Evolutionary conservation across 2,329 filamentous ascomycete species (phyloP).

Genomic region (Colletotrichum scovillei): DNA sequence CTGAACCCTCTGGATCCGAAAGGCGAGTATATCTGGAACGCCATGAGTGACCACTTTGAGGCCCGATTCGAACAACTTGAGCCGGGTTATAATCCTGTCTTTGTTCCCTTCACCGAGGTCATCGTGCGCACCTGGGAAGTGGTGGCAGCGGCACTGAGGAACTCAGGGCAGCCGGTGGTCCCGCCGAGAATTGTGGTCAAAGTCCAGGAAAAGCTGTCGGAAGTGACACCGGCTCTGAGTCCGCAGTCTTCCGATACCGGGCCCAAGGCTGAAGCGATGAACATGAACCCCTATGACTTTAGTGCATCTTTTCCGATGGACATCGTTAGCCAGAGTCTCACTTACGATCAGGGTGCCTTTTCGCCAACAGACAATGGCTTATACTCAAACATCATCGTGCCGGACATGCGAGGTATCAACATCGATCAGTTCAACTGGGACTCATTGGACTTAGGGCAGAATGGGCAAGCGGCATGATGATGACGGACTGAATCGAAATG

Average conservation of each 20-base stretch:
- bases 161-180: background rate
- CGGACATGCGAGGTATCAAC: background rate
- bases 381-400: background rate
- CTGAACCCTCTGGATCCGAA: constrained; percentile 42
- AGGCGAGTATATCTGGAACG: constrained; percentile 46
- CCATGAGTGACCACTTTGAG: constrained; percentile 44
- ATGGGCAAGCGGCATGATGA: background rate
- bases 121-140: background rate
- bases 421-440: background rate
- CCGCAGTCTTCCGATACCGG: background rate
- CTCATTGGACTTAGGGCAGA: background rate
- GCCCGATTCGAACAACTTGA: background rate
- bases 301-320: background rate
- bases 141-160: background rate
- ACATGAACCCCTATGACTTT: background rate
- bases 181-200: background rate
- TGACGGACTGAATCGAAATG: background rate
- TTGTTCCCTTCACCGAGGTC: background rate
- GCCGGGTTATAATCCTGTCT: background rate
- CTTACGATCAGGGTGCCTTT: background rate
- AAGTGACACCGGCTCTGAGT: background rate
- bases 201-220: background rate
- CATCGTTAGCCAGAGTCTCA: background rate
- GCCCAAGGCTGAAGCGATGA: background rate
- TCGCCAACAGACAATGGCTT: background rate